Evolutionary conservation across 495 filamentous ascomycete species (phyloP).

Genomic region (Usnea hakonensis): DNA sequence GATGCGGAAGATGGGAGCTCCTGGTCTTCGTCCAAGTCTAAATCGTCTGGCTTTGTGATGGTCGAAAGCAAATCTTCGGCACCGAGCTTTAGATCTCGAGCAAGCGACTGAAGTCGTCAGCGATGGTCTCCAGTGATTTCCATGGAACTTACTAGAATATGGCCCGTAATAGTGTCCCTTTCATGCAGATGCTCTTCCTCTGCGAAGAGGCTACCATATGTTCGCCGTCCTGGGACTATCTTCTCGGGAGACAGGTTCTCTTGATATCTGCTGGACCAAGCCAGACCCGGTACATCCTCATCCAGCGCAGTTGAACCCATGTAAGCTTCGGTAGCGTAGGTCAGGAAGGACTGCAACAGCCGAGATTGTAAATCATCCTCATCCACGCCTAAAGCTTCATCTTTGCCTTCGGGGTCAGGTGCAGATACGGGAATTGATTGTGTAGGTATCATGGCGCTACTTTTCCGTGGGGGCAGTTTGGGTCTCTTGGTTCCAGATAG

Average conservation of each 20-base stretch:
- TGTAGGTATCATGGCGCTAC: slow-evolving; percentile 48
- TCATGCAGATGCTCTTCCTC: slow-evolving; percentile 54
- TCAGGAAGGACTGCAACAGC: slow-evolving; percentile 76
- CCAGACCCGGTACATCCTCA: slow-evolving; percentile 58
- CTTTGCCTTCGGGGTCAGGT: slow-evolving; percentile 66
- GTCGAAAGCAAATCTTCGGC: slow-evolving; percentile 46
- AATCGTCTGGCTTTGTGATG: slow-evolving; percentile 27
- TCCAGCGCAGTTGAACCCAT: slow-evolving; percentile 43
- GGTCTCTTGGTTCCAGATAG: slow-evolving; percentile 68
- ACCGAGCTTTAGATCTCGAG: slow-evolving; percentile 57
- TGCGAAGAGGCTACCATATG: slow-evolving; percentile 53
- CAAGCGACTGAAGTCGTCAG: slow-evolving; percentile 50
- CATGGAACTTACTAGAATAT: slow-evolving; percentile 55
- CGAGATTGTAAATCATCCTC: slow-evolving; percentile 52
- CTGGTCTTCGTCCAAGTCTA: slow-evolving; percentile 5
- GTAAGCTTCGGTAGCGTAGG: slow-evolving; percentile 78
- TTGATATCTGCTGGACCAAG: slow-evolving; percentile 65
- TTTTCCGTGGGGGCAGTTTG: slow-evolving; percentile 61
- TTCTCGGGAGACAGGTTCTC: slow-evolving; percentile 62
- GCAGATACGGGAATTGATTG: slow-evolving; percentile 38
- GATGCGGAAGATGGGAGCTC: slow-evolving; percentile 23
- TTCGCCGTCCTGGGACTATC: slow-evolving; percentile 47
- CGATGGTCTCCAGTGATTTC: not conserved
- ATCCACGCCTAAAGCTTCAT: slow-evolving; percentile 41
- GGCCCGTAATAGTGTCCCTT: slow-evolving; percentile 64